Evolutionary conservation across 805 yeast genomes (phyloP).

Genomic region (Wickerhamomyces mucosus): DNA sequence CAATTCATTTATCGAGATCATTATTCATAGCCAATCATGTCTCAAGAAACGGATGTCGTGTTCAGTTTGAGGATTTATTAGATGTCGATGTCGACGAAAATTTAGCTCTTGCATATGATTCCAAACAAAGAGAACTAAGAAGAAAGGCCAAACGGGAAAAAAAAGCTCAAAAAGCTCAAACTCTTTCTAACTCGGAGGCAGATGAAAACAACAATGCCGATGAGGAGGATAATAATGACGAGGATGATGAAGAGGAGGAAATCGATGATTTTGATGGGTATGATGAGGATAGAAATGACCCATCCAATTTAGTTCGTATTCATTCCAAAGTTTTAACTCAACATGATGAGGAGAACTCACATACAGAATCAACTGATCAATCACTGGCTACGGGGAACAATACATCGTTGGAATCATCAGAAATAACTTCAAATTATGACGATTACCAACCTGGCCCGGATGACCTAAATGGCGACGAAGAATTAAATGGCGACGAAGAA

Average conservation of each 20-base stretch:
- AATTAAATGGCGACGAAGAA: conserved; percentile 2
- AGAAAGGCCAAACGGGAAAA: conserved; percentile 17
- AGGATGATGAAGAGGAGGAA: conserved; percentile 37
- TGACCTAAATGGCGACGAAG: no score
- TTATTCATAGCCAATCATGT: conserved; percentile 58
- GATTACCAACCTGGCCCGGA: no score
- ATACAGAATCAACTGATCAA: conserved; percentile 3
- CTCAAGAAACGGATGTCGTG: conserved; percentile 67
- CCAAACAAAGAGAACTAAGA: conserved; percentile 4
- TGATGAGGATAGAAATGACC: conserved; percentile 17
- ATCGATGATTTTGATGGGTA: conserved; percentile 38
- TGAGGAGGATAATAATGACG: conserved; percentile 14
- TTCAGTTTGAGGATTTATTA: conserved; percentile 48
- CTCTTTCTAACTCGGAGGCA: conserved; percentile 8
- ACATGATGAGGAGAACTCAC: conserved; percentile 11
- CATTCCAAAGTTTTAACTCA: conserved; percentile 17
- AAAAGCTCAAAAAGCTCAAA: conserved; percentile 17
- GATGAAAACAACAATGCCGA: conserved; percentile 4
- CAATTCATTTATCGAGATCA: conserved; percentile 83
- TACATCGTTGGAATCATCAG: conserved; percentile 6
- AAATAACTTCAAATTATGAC: conserved; percentile 13
- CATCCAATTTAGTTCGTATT: conserved; percentile 13
- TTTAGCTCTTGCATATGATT: conserved; percentile 16
- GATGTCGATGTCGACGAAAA: conserved; percentile 37
- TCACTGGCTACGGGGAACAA: neutral